Evolutionary conservation across 371 early-diverging fungal species (phyloP).

Genomic region (Syncephalastrum racemosum): DNA sequence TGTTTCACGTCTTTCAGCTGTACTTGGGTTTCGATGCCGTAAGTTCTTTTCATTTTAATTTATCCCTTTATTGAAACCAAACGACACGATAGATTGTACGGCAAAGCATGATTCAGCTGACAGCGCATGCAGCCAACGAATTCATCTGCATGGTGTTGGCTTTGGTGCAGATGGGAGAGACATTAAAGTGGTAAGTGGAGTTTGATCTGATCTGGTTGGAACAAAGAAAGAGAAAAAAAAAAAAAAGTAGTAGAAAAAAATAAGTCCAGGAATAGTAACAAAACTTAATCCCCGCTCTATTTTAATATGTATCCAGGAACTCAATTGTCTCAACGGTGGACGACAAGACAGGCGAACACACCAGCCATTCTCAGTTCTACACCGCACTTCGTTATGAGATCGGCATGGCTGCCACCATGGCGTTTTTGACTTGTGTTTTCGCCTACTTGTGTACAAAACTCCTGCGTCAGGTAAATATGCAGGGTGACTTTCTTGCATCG

Average conservation of each 20-base stretch:
- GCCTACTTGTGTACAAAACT: constrained; percentile 30
- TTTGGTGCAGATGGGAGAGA: constrained; percentile 42
- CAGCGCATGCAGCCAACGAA: constrained; percentile 37
- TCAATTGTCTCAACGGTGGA: constrained; percentile 14
- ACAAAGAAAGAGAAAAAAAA: constrained; percentile 8
- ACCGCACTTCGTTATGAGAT: constrained; percentile 40
- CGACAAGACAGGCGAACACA: constrained; percentile 13
- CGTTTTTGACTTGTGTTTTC: constrained; percentile 26
- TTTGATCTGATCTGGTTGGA: constrained; percentile 4
- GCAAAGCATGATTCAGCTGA: constrained; percentile 49
- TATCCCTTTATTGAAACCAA: not conserved
- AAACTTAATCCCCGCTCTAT: no score
- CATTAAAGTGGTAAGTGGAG: constrained; percentile 36
- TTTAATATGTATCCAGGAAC: constrained; percentile 17
- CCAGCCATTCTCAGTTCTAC: constrained; percentile 18
- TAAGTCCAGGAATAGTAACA: not conserved
- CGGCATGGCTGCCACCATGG: constrained; percentile 25
- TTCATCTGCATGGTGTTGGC: constrained; percentile 38
- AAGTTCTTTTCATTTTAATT: constrained; percentile 15
- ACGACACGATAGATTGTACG: constrained; percentile 34
- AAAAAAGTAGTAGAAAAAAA: constrained; percentile 1
- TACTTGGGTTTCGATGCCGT: constrained; percentile 50
- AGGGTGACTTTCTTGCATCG: not conserved
- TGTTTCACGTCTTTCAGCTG: constrained; percentile 46
- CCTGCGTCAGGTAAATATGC: constrained; percentile 29